Percentiles rank a stretch among this genome's conserved stretches.
These are phyloP conservation scores for Ogataea pignaliae DNA, from an alignment of 805 yeast genomes.

Conservation along the genomic window DNA sequence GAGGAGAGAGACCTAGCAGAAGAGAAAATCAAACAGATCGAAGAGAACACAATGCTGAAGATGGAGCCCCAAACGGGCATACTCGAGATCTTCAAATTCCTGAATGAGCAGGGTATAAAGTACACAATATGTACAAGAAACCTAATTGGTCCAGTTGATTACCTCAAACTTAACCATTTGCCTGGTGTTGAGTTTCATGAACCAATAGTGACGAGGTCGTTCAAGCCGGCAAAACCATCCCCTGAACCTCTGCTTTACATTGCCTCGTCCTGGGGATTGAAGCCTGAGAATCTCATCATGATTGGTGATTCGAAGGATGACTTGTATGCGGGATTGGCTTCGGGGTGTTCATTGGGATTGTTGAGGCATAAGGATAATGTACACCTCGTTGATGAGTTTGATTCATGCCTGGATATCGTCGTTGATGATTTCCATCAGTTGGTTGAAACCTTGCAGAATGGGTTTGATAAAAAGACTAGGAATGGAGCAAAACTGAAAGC, in stretches of 20 bases:
- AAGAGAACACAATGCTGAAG: slow-evolving; percentile 54
- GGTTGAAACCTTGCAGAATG: slow-evolving; percentile 31
- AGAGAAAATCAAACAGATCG: slow-evolving; percentile 45
- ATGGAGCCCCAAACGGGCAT: slow-evolving; percentile 52
- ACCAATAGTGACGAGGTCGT: slow-evolving; percentile 58
- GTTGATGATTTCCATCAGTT: slow-evolving; percentile 37
- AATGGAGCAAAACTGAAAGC: background rate
- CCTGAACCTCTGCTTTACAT: slow-evolving; percentile 61
- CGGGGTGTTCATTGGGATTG: slow-evolving; percentile 57
- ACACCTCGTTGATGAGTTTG: slow-evolving; percentile 34
- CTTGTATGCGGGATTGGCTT: slow-evolving; percentile 57
- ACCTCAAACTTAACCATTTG: slow-evolving; percentile 43
- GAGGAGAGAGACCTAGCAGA: slow-evolving; percentile 42
- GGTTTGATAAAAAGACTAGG: slow-evolving; percentile 25
- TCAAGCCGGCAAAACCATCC: slow-evolving; percentile 64
- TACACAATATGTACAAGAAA: slow-evolving; percentile 65
- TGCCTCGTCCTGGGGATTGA: slow-evolving; percentile 42
- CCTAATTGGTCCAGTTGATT: slow-evolving; percentile 46
- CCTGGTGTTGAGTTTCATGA: slow-evolving; percentile 34
- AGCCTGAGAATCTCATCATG: slow-evolving; percentile 51
- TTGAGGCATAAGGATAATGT: slow-evolving; percentile 48
- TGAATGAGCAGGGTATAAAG: slow-evolving; percentile 28
- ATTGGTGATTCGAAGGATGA: slow-evolving; percentile 75
- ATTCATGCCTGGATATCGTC: slow-evolving; percentile 31
- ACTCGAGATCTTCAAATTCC: slow-evolving; percentile 34